Conservation (phyloP, 2,329 filamentous ascomycete species). For the Berkeleyomyces rouxiae region DNA sequence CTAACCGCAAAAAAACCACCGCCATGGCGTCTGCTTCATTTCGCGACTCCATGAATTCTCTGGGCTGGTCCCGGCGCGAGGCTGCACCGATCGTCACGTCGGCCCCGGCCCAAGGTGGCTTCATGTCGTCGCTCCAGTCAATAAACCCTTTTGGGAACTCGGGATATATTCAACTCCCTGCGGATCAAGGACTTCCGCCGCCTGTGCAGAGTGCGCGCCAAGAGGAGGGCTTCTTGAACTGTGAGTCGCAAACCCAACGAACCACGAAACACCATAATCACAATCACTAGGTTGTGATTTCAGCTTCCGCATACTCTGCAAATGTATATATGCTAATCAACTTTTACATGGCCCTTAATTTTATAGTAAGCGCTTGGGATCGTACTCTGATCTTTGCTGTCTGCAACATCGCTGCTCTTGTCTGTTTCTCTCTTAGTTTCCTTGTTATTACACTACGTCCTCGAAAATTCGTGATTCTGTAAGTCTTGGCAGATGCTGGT, state of each 20-base stretch:
- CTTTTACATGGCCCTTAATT: slow-evolving; percentile 17
- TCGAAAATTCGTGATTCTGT: slow-evolving; percentile 93
- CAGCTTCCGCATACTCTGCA: background rate
- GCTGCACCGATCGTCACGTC: slow-evolving; percentile 61
- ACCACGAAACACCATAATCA: too few species aligned
- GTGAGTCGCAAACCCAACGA: slow-evolving; percentile 43
- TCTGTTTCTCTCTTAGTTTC: slow-evolving; percentile 72
- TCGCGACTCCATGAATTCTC: slow-evolving; percentile 81
- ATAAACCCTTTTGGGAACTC: slow-evolving; percentile 75
- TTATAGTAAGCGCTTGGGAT: slow-evolving; percentile 89
- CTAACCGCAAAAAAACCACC: slow-evolving; percentile 12
- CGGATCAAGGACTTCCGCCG: slow-evolving; percentile 13
- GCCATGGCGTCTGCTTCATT: slow-evolving; percentile 77
- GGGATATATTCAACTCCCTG: slow-evolving; percentile 83
- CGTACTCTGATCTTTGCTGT: slow-evolving; percentile 79
- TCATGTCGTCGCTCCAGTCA: slow-evolving; percentile 67
- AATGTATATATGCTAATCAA: background rate
- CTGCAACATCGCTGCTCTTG: slow-evolving; percentile 76
- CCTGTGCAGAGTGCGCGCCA: slow-evolving; percentile 72
- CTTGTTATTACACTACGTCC: slow-evolving; percentile 66
- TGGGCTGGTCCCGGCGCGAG: slow-evolving; percentile 85
- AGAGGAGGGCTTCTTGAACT: slow-evolving; percentile 85
- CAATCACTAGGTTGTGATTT: too few species aligned
- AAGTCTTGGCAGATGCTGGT: slow-evolving; percentile 33
- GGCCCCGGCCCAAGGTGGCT: slow-evolving; percentile 45